phyloP scores from a whole-genome alignment of 2,329 filamentous ascomycete genomes.

The Beauveria bassiana region DNA sequence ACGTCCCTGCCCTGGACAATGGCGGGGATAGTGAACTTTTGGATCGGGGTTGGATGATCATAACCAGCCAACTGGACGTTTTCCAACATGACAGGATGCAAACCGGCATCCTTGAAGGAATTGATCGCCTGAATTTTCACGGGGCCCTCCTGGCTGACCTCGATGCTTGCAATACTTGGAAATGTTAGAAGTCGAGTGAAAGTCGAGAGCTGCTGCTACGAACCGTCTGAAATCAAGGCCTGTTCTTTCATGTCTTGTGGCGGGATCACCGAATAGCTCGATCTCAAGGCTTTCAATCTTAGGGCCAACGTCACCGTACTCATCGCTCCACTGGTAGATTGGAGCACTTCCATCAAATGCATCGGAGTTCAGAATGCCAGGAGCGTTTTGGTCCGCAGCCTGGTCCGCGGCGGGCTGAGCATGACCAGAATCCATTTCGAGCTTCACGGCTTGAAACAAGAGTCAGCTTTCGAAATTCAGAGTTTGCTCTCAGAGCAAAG shows the following conservation, averaged over 20 bases:
- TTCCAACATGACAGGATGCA: constrained; percentile 75
- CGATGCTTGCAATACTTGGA: constrained; percentile 45
- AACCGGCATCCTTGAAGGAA: constrained; percentile 64
- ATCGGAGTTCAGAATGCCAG: background rate
- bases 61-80: constrained; percentile 74
- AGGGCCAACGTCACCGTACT: constrained; percentile 79
- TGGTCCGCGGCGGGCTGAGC: background rate
- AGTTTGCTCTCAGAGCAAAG: background rate
- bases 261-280: constrained; percentile 60
- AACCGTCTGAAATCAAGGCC: constrained; percentile 60
- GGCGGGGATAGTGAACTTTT: constrained; percentile 75
- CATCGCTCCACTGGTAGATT: constrained; percentile 78
- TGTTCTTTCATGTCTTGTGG: constrained; percentile 36
- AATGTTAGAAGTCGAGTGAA: constrained; percentile 13
- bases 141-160: constrained; percentile 50
- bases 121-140: constrained; percentile 42
- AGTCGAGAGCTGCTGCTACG: constrained; percentile 20
- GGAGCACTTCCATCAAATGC: constrained; percentile 47
- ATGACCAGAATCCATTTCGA: background rate
- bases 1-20: constrained; percentile 72
- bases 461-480: background rate
- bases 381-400: background rate
- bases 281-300: constrained; percentile 61
- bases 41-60: constrained; percentile 70
- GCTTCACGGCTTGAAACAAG: background rate